phyloP scores from a whole-genome alignment of 2,329 filamentous ascomycete genomes.

The Alternaria viburni region DNA sequence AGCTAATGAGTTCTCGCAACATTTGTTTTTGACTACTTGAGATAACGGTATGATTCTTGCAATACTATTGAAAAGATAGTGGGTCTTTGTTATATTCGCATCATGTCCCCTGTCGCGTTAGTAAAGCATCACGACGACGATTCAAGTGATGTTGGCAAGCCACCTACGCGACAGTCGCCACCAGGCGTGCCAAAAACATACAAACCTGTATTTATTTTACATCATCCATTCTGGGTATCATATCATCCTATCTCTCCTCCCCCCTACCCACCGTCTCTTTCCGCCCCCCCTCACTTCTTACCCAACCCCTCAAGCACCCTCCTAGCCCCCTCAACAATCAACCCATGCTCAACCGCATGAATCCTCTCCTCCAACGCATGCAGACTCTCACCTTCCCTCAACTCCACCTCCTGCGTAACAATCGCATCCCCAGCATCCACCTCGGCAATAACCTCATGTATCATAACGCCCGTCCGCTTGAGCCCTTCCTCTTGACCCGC shows the following conservation, averaged over 20 bases:
- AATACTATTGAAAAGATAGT: background rate
- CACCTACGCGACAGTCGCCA: background rate
- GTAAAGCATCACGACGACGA: background rate
- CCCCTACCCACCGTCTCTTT: background rate
- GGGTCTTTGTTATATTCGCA: background rate
- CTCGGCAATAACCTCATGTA: constrained; percentile 77
- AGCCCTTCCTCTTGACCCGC: constrained; percentile 74
- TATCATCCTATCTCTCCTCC: background rate
- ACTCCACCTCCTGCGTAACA: constrained; percentile 70
- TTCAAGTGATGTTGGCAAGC: background rate
- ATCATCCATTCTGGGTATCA: constrained; percentile 10
- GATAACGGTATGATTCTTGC: accelerated
- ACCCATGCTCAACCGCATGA: constrained; percentile 75
- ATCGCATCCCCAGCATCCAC: constrained; percentile 83
- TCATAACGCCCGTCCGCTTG: constrained; percentile 80
- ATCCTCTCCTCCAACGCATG: constrained; percentile 74
- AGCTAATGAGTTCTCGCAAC: background rate
- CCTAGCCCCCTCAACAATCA: constrained; percentile 77
- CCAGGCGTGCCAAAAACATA: background rate
- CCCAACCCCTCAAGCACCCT: constrained; percentile 53
- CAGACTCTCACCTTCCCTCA: constrained; percentile 63
- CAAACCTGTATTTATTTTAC: background rate
- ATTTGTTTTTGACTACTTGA: background rate
- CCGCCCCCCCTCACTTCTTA: background rate
- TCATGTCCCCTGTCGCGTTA: background rate